Base-by-base conservation (phyloP, 768 basidiomycete species). In the Lyophyllum atratum region DNA sequence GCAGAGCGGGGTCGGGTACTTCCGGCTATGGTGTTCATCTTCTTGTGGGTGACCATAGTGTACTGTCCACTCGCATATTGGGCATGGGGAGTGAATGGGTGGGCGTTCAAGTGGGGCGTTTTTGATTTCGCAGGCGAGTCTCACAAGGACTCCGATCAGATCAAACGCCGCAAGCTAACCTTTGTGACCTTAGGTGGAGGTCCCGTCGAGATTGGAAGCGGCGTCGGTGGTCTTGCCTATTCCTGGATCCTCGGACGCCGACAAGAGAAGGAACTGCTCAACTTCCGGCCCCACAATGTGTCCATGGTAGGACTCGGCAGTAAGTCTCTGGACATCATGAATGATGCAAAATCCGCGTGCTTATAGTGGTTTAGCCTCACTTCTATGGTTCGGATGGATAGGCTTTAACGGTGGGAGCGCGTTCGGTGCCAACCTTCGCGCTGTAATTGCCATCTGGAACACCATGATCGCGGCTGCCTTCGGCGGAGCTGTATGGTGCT, bases 351-450 rank as follows among this genome's bases (percentile, higher is more conserved):
- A 11, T 34, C 14, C 15, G n/a, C 19, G 49, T 40, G 33, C 58
- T 31, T 50, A 34, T 7, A 26, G 21, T 26, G 37, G 28, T 55
- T 37, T 54, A 77, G 77, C 90, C 9, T 89, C 86, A 63, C 81
- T 94, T 60, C 85, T 93, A 52, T 93, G 89, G 90, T 89, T 95
- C 68, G 92, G 92, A 43, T 92, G 86, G 86, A 73, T 88, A 55
- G 91, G 89, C n/a, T 93, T 94, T 80, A 95, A 95, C 73, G 93
- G 90, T 47, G 93, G 93, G 24, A 90, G 88, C 55, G 90, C 92
- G 2, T 91, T 92, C 63, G 90, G 90, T 26, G 92, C 92, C 33
- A 95, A 95, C 73, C 77, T 95, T 39, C 87, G 93, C 49, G 93
- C 92, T 2, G 79, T 93, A 55, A 84, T 88, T 68, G 92, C 93